These are phyloP conservation scores for Ogataea methylovora DNA, from an alignment of 805 yeast species.

Conservation along the genomic window DNA sequence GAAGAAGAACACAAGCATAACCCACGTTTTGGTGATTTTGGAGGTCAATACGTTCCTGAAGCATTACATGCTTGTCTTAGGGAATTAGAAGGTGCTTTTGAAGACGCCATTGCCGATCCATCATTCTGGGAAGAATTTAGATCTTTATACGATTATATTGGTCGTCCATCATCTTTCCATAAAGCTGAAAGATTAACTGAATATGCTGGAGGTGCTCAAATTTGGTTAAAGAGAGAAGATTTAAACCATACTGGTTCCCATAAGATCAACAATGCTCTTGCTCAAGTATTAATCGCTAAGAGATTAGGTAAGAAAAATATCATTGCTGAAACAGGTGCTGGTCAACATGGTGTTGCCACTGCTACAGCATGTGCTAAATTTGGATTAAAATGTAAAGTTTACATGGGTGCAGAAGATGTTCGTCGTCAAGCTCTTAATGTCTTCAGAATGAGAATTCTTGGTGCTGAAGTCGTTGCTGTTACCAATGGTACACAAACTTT, in stretches of 20 bases:
- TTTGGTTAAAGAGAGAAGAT: constrained; percentile 98
- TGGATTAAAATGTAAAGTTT: constrained; percentile 89
- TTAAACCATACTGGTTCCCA: constrained; percentile 86
- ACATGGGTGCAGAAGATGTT: constrained; percentile 99
- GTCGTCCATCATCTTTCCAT: constrained; percentile 92
- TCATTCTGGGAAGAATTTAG: constrained; percentile 89
- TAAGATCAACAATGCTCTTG: constrained; percentile 77
- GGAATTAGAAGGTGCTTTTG: constrained; percentile 85
- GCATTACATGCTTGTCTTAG: constrained; percentile 84
- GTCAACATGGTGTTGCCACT: constrained; percentile 90
- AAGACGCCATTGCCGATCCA: constrained; percentile 82
- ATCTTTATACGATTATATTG: constrained; percentile 82
- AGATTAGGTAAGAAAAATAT: constrained; percentile 70
- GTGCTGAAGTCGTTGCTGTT: constrained; percentile 92
- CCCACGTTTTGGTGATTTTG: constrained; percentile 87
- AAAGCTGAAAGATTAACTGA: constrained; percentile 85
- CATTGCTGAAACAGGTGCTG: constrained; percentile 91
- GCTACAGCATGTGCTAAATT: constrained; percentile 91
- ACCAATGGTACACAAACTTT: constrained; percentile 92
- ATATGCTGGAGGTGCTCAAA: constrained; percentile 88
- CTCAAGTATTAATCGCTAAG: constrained; percentile 73
- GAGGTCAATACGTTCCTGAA: constrained; percentile 99
- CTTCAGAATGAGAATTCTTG: constrained; percentile 92
- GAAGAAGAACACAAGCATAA: constrained; percentile 60
- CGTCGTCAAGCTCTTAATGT: constrained; percentile 98